Percentiles rank a stretch among this genome's conserved stretches.
Conservation (phyloP, 352 stramenopile species). For the Phytopythium cucurbitacearum region DNA sequence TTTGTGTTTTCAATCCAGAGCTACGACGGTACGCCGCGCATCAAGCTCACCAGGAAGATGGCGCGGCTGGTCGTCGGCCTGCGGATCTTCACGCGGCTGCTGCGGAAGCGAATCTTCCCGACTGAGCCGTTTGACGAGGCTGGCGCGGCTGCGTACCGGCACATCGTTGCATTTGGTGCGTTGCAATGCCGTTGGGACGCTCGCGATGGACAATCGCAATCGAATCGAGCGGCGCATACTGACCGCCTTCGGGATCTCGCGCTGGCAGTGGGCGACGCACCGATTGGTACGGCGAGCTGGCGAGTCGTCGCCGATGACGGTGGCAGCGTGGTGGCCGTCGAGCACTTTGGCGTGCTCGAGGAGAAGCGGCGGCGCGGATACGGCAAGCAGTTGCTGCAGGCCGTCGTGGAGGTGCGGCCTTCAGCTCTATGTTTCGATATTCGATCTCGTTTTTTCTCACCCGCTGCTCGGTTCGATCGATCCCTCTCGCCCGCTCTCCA, state of each 20-base stretch:
- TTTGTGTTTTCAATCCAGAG: constrained; percentile 47
- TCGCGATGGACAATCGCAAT: constrained; percentile 4
- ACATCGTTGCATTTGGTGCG: constrained; percentile 67
- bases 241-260: background rate
- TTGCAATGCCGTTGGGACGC: constrained; percentile 4
- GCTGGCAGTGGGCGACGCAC: constrained; percentile 56
- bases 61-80: constrained; percentile 23
- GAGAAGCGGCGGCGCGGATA: constrained; percentile 48
- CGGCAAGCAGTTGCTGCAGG: constrained; percentile 42
- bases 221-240: background rate
- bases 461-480: background rate
- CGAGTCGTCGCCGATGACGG: constrained; percentile 29
- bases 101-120: constrained; percentile 45
- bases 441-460: constrained; percentile 2
- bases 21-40: constrained; percentile 37
- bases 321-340: constrained; percentile 42
- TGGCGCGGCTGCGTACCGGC: constrained; percentile 33
- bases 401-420: constrained; percentile 38
- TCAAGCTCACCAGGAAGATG: constrained; percentile 11
- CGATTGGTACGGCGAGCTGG: constrained; percentile 58
- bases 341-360: constrained; percentile 53
- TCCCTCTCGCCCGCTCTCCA: background rate
- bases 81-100: constrained; percentile 50
- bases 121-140: constrained; percentile 16
- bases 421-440: background rate